These are phyloP conservation scores for Borealophlyctis nickersoniae DNA, from an alignment of 192 early-diverging fungal genomes.

Conservation along the genomic window DNA sequence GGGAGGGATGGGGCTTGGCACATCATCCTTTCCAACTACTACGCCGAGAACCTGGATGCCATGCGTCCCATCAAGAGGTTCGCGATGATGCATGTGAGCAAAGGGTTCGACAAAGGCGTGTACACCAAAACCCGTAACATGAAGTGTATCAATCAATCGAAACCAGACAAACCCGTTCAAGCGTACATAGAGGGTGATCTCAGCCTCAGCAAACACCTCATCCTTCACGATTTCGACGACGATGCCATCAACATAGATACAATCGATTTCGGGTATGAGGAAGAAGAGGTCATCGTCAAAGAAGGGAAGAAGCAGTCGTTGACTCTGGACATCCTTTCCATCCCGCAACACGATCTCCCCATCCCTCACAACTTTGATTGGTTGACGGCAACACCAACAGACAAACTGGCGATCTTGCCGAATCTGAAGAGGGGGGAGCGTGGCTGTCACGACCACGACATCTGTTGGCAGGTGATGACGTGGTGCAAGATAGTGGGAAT, in stretches of 20 bases:
- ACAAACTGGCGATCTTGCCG: slow-evolving; percentile 2
- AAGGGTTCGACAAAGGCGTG: slow-evolving; percentile 14
- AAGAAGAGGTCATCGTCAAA: neutral
- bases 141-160: slow-evolving; percentile 24
- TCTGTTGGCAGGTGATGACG: slow-evolving; percentile 11
- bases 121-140: slow-evolving; percentile 14
- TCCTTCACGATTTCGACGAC: slow-evolving; percentile 24
- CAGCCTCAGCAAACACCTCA: neutral
- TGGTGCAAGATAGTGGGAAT: slow-evolving; percentile 12
- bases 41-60: neutral
- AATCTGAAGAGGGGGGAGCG: neutral
- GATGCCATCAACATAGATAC: slow-evolving; percentile 13
- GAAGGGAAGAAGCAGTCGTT: neutral
- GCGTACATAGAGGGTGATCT: slow-evolving; percentile 11
- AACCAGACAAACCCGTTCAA: slow-evolving; percentile 9
- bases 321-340: slow-evolving; percentile 4
- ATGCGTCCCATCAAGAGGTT: neutral
- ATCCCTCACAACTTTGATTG: neutral
- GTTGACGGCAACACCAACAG: neutral
- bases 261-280: slow-evolving; percentile 8
- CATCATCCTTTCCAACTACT: slow-evolving; percentile 21
- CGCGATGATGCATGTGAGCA: neutral
- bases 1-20: slow-evolving; percentile 10
- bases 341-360: slow-evolving; percentile 10
- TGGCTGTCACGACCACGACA: neutral